Conservation (phyloP, 1,284 basidiomycete genomes). For the Moesziomyces sp. region DNA sequence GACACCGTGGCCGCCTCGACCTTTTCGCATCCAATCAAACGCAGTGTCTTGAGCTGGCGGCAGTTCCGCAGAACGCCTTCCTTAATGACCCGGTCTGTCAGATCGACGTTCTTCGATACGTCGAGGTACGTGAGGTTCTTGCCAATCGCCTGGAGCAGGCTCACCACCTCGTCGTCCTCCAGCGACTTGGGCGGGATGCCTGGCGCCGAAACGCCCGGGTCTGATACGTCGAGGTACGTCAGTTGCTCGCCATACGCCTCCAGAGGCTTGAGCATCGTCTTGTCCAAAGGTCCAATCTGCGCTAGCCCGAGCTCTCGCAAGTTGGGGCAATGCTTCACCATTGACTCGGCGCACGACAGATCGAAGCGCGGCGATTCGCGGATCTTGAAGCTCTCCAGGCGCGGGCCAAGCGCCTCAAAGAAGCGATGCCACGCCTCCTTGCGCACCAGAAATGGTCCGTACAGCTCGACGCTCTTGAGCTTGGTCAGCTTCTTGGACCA, state of each 20-base stretch:
- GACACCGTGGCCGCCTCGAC: conserved; percentile 68
- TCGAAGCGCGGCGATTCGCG: conserved; percentile 85
- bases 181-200: conserved; percentile 68
- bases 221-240: conserved; percentile 74
- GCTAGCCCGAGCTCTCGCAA: conserved; percentile 80
- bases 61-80: conserved; percentile 75
- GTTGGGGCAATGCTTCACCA: conserved; percentile 75
- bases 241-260: conserved; percentile 70
- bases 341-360: conserved; percentile 75
- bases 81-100: conserved; percentile 74
- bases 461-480: conserved; percentile 80
- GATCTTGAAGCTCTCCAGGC: conserved; percentile 80
- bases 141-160: conserved; percentile 73
- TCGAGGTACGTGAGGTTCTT: conserved; percentile 72
- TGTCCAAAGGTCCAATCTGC: conserved; percentile 76
- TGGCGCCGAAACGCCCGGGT: conserved; percentile 70
- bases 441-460: conserved; percentile 88
- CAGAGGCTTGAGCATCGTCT: conserved; percentile 53
- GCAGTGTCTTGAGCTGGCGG: conserved; percentile 73
- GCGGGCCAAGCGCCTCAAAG: conserved; percentile 74
- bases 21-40: conserved; percentile 74
- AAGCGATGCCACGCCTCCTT: conserved; percentile 81
- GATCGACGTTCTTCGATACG: conserved; percentile 75
- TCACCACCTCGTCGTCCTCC: conserved; percentile 74
- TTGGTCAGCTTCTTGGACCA: conserved; percentile 77